Evolutionary conservation across 2,329 filamentous ascomycete genomes (phyloP).

Genomic region (Alternaria sp.): DNA sequence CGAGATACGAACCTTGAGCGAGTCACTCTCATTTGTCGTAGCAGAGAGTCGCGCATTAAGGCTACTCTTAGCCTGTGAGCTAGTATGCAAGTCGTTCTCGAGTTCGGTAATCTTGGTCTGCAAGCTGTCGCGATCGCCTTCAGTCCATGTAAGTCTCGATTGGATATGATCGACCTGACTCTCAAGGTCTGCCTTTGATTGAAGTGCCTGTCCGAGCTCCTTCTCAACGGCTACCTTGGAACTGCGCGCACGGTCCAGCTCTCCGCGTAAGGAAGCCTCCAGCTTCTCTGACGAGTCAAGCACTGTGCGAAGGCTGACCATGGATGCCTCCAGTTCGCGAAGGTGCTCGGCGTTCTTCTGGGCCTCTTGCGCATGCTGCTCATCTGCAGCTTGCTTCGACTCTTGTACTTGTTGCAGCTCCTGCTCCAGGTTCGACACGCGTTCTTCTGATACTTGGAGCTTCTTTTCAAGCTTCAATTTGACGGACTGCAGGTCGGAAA

Average conservation of each 20-base stretch:
- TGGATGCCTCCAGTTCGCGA: constrained; percentile 30
- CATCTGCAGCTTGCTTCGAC: constrained; percentile 21
- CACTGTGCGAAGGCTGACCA: constrained; percentile 20
- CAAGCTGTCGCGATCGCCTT: constrained; percentile 11
- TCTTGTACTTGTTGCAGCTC: constrained; percentile 25
- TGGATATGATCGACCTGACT: constrained; percentile 9
- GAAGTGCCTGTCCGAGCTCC: constrained; percentile 10
- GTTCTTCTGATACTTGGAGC: constrained; percentile 27
- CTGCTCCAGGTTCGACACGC: constrained; percentile 19
- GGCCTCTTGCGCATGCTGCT: constrained; percentile 14
- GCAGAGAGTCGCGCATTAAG: constrained; percentile 15
- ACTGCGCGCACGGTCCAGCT: constrained; percentile 16
- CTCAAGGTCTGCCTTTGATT: constrained; percentile 17
- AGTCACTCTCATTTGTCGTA: constrained; percentile 12
- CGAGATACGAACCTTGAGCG: constrained; percentile 13
- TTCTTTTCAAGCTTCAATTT: constrained; percentile 25
- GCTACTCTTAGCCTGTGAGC: constrained; percentile 5
- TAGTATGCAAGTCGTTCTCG: background rate
- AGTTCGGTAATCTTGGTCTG: constrained; percentile 14
- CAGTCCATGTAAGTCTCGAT: constrained; percentile 2
- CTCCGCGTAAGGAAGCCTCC: constrained; percentile 17
- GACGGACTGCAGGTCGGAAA: constrained; percentile 30
- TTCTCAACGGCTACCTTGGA: constrained; percentile 19
- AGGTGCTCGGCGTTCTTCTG: constrained; percentile 27
- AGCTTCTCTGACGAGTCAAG: constrained; percentile 24